Evolutionary conservation across 192 early-diverging fungal genomes (phyloP).

Genomic region (Spizellomyces punctatus): DNA sequence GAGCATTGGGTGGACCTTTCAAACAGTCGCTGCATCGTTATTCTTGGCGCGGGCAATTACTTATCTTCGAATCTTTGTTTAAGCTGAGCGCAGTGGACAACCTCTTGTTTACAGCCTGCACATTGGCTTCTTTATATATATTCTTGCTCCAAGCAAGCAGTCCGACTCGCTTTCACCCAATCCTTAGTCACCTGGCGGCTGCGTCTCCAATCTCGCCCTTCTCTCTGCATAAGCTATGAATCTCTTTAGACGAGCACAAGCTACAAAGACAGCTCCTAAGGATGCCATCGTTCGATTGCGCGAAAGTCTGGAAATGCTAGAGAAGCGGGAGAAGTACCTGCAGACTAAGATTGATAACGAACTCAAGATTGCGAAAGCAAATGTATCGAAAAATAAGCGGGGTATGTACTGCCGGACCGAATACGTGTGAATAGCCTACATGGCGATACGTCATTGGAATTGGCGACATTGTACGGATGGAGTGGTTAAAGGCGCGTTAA

Average conservation of each 20-base stretch:
- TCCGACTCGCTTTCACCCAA: too few relatives aligned
- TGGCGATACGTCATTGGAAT: neutral
- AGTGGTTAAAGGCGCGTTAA: neutral
- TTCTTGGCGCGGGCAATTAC: too few relatives aligned
- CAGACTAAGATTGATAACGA: constrained; percentile 86
- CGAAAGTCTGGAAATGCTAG: constrained; percentile 90
- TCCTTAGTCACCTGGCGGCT: too few relatives aligned
- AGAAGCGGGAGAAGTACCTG: constrained; percentile 89
- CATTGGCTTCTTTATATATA: too few relatives aligned
- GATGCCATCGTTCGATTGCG: constrained; percentile 92
- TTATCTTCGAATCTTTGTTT: too few relatives aligned
- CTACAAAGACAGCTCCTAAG: constrained; percentile 71
- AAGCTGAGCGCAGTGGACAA: too few relatives aligned
- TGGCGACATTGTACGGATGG: neutral
- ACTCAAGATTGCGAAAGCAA: constrained; percentile 80
- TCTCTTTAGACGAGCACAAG: constrained; percentile 51
- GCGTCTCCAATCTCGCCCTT: too few relatives aligned
- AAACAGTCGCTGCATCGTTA: too few relatives aligned
- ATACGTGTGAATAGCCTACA: neutral
- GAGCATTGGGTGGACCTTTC: too few relatives aligned
- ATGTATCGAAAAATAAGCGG: constrained; percentile 92
- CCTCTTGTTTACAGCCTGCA: too few relatives aligned
- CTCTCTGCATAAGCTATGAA: constrained; percentile 32
- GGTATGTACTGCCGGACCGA: constrained; percentile 48
- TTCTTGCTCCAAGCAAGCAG: too few relatives aligned